These are phyloP conservation scores for Carex arenaria DNA, from an alignment of 202 grass and related monocot species.

Conservation along the genomic window DNA sequence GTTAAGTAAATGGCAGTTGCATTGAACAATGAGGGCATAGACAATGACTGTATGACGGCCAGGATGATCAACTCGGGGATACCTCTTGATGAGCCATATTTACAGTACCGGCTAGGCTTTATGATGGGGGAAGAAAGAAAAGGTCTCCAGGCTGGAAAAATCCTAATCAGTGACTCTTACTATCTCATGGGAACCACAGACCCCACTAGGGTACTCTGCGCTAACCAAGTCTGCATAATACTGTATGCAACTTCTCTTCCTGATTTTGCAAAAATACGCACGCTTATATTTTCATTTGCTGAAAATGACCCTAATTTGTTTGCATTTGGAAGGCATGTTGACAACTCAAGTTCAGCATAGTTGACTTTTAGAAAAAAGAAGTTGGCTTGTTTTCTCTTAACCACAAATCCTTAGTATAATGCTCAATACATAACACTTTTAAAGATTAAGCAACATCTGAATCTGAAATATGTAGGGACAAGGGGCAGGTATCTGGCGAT, in stretches of 20 bases:
- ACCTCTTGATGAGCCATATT: slow-evolving; percentile 47
- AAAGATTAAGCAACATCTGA: neutral
- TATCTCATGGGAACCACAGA: slow-evolving; percentile 81
- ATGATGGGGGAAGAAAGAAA: slow-evolving; percentile 54
- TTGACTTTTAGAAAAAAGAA: neutral
- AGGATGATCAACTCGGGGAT: slow-evolving; percentile 69
- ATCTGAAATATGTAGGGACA: slow-evolving; percentile 44
- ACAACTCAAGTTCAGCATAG: neutral
- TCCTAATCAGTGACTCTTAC: slow-evolving; percentile 57
- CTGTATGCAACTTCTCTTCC: slow-evolving; percentile 41
- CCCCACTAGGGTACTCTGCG: slow-evolving; percentile 42
- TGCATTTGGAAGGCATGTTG: neutral
- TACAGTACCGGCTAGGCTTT: slow-evolving; percentile 36
- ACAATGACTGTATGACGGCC: slow-evolving; percentile 40
- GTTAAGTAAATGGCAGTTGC: slow-evolving; percentile 45
- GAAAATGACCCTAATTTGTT: neutral
- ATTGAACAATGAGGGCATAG: slow-evolving; percentile 49
- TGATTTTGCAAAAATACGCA: neutral
- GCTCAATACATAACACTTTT: neutral
- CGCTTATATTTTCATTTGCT: neutral
- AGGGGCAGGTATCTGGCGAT: slow-evolving; percentile 58
- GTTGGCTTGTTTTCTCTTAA: neutral
- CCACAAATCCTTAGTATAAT: neutral
- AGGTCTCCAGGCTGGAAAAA: slow-evolving; percentile 42
- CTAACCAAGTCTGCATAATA: slow-evolving; percentile 76